Evolutionary conservation across 202 grass and related monocot genomes (phyloP), one percentile per base, ranked within the genome.

Genomic region (Tripidium arundinaceum): DNA sequence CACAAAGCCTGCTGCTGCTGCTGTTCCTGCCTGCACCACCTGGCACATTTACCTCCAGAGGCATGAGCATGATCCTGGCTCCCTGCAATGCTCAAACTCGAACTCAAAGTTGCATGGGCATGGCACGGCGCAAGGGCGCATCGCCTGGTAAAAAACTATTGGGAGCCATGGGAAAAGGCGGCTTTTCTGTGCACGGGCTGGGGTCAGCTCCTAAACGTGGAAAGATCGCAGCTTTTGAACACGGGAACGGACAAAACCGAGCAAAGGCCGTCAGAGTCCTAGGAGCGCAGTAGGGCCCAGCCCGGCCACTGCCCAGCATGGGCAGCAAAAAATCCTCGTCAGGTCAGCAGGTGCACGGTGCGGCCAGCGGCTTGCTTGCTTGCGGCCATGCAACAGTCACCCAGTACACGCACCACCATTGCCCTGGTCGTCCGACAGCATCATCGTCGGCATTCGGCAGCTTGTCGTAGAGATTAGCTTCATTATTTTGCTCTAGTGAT

Each of bases 151-250:
- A n/a, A 21, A 61, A 59, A 26, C 18, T 5, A 24, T 3, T 9
- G 14, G 14, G 9, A 6, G 57, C 37, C 2, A 29, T 11, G n/a
- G 27, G n/a, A 64, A 77, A 70, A 24, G 33, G 52, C 34, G n/a
- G 26, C 72, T 42, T 72, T 71, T 55, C 12, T 31, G 19, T 36
- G 42, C 85, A 43, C 6, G 22, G 65, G 64, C 26, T 46, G 47
- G 55, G 27, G 26, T 45, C 67, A 33, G 8, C 18, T 14, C 33
- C 45, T 39, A 42, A 49, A 9, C 70, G 22, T 19, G 40, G 18
- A 81, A 81, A 76, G 50, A 24, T 25, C 1, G 38, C 33, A 47
- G 5, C 72, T 78, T 87, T 77, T 65, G 2, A 38, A 82, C 42
- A 46, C 68, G 63, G 66, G 37, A 37, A 28, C 70, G 41, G 41